Evolutionary conservation across 345 rosid genomes (phyloP).

Genomic region (Eucalyptus lansdowneana): DNA sequence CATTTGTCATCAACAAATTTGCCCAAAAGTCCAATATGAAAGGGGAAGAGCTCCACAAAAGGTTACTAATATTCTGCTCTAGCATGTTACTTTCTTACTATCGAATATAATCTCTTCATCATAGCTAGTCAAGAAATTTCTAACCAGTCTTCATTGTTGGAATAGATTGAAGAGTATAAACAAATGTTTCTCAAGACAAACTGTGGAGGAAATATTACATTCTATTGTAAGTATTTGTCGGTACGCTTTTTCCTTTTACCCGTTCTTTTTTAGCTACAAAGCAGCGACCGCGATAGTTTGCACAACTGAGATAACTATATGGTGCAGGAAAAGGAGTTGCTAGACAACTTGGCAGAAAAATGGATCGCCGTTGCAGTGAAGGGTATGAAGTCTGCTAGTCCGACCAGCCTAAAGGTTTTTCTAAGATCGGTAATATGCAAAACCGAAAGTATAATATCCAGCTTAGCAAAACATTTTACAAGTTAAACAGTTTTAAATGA

Average conservation of each 20-base stretch:
- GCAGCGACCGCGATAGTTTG: neutral
- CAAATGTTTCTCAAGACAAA: conserved; percentile 1
- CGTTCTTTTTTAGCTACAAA: neutral
- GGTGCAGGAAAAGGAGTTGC: neutral
- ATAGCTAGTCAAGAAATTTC: neutral
- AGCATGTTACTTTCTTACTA: neutral
- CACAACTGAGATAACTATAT: neutral
- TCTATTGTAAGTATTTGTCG: neutral
- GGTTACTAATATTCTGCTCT: neutral
- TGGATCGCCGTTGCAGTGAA: conserved; percentile 7
- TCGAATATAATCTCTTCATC: neutral
- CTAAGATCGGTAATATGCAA: conserved; percentile 3
- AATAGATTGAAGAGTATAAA: neutral
- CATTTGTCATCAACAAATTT: neutral
- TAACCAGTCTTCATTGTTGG: neutral
- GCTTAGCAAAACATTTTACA: too few relatives aligned
- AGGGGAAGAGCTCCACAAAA: neutral
- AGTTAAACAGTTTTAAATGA: too few relatives aligned
- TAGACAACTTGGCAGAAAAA: neutral
- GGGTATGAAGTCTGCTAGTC: conserved; percentile 6
- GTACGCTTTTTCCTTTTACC: neutral
- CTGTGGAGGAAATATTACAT: conserved; percentile 1
- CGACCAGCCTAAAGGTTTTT: conserved; percentile 7
- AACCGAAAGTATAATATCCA: too few relatives aligned
- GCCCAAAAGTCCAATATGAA: neutral